A percentile compares a stretch with the other conserved stretches of the same genome.
Evolutionary conservation across 352 stramenopile species (phyloP).

Genomic region (Globisporangium canariense): DNA sequence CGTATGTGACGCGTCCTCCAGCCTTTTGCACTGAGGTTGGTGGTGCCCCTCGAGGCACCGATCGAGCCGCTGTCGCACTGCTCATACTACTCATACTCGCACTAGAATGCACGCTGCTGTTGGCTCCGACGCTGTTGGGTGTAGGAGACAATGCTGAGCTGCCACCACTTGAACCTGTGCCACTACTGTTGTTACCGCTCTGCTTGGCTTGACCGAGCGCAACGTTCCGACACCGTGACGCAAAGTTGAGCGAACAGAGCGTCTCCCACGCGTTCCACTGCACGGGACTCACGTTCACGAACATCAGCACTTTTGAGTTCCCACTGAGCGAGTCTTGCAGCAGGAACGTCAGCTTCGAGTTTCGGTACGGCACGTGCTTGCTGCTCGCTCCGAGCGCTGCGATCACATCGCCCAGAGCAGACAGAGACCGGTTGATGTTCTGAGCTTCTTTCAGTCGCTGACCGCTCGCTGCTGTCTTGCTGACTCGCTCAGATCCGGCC

Average conservation of each 20-base stretch:
- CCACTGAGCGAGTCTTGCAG: conserved; percentile 81
- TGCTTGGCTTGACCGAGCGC: conserved; percentile 84
- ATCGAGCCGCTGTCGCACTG: conserved; percentile 12
- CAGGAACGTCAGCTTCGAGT: conserved; percentile 94
- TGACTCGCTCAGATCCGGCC: conserved; percentile 83
- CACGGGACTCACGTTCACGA: conserved; percentile 86
- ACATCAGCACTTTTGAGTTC: conserved; percentile 84
- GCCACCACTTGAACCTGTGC: neutral
- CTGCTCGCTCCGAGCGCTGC: conserved; percentile 77
- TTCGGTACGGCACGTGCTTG: conserved; percentile 95
- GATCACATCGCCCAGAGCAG: conserved; percentile 94
- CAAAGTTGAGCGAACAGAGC: conserved; percentile 91
- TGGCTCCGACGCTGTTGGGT: neutral
- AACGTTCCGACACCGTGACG: conserved; percentile 81
- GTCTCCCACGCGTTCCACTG: conserved; percentile 88
- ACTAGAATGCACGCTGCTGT: conserved; percentile 27
- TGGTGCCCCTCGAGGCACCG: conserved; percentile 6
- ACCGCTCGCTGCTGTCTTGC: conserved; percentile 89
- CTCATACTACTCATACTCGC: conserved; percentile 35
- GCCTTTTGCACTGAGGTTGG: conserved; percentile 18
- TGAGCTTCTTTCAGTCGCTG: conserved; percentile 94
- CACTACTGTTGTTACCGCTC: conserved; percentile 15
- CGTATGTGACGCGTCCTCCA: conserved; percentile 9
- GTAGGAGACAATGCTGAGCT: conserved; percentile 6
- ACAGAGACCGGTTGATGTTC: conserved; percentile 96